A percentile compares a stretch with the other conserved stretches of the same genome.
phyloP scores from a whole-genome alignment of 805 yeast species.

The Komagataella phaffii region DNA sequence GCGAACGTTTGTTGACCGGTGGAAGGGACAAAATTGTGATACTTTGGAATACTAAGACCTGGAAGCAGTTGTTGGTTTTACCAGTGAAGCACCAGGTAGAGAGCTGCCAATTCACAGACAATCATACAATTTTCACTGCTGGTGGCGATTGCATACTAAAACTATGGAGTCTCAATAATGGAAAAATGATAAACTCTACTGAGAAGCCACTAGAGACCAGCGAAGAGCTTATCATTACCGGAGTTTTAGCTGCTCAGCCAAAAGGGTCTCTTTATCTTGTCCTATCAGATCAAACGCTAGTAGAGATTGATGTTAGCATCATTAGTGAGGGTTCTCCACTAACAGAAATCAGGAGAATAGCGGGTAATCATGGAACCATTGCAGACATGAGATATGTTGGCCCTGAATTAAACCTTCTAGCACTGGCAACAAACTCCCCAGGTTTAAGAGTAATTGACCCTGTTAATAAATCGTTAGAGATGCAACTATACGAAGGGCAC shows the following conservation, averaged over 20 bases:
- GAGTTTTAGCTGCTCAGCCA: slow-evolving; percentile 25
- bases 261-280: slow-evolving; percentile 33
- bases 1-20: slow-evolving; percentile 54
- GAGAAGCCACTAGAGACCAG: slow-evolving; percentile 37
- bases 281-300: slow-evolving; percentile 76
- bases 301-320: slow-evolving; percentile 24
- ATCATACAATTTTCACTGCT: slow-evolving; percentile 44
- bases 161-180: slow-evolving; percentile 44
- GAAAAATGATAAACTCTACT: slow-evolving; percentile 30
- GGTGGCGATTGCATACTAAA: slow-evolving; percentile 65
- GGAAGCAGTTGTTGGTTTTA: slow-evolving; percentile 48
- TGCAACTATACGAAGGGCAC: slow-evolving; percentile 66
- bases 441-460: slow-evolving; percentile 66
- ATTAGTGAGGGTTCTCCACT: slow-evolving; percentile 19
- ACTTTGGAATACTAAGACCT: slow-evolving; percentile 38
- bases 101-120: slow-evolving; percentile 41
- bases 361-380: slow-evolving; percentile 93
- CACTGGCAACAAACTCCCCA: slow-evolving; percentile 90
- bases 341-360: slow-evolving; percentile 41
- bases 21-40: slow-evolving; percentile 79
- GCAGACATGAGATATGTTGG: slow-evolving; percentile 81
- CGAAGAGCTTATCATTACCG: slow-evolving; percentile 65
- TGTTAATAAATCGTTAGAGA: slow-evolving; percentile 39
- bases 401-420: slow-evolving; percentile 42
- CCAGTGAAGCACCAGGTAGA: slow-evolving; percentile 68